phyloP scores from a whole-genome alignment of 225 moss, liverwort and hornwort genomes.

The Straminergon stramineum region DNA sequence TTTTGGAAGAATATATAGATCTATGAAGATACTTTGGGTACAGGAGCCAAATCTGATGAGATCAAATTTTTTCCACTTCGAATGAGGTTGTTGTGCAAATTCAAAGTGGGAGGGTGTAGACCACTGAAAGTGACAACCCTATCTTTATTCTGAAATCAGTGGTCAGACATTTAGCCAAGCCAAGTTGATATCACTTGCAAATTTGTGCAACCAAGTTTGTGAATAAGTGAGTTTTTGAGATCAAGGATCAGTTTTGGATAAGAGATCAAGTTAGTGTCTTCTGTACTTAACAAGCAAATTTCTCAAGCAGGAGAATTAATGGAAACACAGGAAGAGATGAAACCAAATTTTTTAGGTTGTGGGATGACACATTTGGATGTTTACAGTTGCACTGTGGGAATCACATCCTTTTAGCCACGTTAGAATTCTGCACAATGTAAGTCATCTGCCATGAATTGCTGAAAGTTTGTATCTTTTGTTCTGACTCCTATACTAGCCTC shows the following conservation, averaged over 20 bases:
- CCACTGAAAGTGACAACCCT: neutral
- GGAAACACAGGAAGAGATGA: neutral
- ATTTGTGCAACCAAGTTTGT: neutral
- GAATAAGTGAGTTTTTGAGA: neutral
- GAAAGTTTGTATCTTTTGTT: neutral
- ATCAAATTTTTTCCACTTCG: neutral
- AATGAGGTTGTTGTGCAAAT: neutral
- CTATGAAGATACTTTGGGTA: neutral
- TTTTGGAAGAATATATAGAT: neutral
- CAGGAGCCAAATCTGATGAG: neutral
- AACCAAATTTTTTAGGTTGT: neutral
- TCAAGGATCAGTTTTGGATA: neutral
- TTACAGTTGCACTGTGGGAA: neutral
- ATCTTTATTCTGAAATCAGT: neutral
- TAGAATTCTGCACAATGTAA: neutral
- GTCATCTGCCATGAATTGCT: neutral
- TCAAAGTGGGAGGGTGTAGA: neutral
- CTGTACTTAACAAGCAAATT: neutral
- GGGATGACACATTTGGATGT: neutral
- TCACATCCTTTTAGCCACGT: neutral
- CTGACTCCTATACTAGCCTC: neutral
- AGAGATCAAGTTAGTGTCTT: neutral
- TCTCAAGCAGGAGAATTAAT: neutral
- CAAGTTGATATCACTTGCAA: neutral
- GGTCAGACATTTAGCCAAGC: neutral